These are phyloP conservation scores for Pleurotus salmoneostramineus DNA, from an alignment of 768 basidiomycete species.

Conservation along the genomic window DNA sequence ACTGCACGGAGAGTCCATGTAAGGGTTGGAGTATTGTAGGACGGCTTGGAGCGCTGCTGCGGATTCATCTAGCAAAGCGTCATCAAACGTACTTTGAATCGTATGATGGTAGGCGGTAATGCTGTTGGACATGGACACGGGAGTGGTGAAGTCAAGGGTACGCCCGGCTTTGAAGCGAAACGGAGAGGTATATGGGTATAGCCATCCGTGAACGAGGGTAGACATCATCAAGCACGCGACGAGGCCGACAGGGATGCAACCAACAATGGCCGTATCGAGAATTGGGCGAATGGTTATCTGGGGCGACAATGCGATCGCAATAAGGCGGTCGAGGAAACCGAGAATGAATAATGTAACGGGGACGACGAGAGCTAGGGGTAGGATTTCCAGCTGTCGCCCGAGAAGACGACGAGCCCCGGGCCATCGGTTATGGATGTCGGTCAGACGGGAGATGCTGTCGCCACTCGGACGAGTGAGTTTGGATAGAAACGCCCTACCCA, in stretches of 20 bases:
- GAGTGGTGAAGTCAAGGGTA: neutral
- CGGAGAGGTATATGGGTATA: neutral
- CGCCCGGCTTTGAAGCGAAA: neutral
- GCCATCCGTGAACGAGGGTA: neutral
- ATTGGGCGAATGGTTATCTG: conserved; percentile 1
- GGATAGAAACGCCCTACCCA: conserved; percentile 13
- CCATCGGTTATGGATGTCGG: conserved; percentile 16
- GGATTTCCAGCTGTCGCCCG: conserved; percentile 11
- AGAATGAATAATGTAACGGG: conserved; percentile 15
- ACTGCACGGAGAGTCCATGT: conserved; percentile 3
- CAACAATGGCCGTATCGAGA: conserved; percentile 9
- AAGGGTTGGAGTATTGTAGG: neutral
- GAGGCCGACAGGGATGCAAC: conserved; percentile 7
- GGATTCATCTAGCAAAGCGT: conserved; percentile 12
- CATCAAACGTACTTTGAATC: conserved; percentile 14
- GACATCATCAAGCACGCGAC: conserved; percentile 6
- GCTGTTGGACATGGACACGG: conserved; percentile 1
- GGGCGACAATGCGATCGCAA: conserved; percentile 7
- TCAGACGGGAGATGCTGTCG: conserved; percentile 10
- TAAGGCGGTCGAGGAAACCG: conserved; percentile 15
- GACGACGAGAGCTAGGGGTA: conserved; percentile 15
- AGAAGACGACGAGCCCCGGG: conserved; percentile 10
- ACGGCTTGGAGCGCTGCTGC: conserved; percentile 11
- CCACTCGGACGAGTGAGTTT: conserved; percentile 8
- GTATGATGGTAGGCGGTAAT: conserved; percentile 12